Evolutionary conservation across 768 basidiomycete species (phyloP).

Genomic region (Amanita subjunquillea): DNA sequence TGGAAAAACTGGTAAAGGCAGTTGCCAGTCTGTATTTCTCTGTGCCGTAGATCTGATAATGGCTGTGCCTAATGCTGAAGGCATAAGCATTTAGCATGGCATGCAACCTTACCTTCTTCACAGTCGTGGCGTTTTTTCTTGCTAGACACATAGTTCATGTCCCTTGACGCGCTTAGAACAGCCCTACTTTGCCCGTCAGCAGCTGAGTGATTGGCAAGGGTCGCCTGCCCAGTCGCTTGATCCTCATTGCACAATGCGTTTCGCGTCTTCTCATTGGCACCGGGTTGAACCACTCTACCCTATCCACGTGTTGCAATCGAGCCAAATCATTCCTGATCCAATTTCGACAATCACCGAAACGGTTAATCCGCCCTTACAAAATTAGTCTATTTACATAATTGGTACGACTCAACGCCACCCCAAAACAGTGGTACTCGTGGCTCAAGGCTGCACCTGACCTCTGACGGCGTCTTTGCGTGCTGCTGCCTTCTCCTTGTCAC

Average conservation of each 20-base stretch:
- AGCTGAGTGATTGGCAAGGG: conserved; percentile 6
- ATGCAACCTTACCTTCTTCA: neutral
- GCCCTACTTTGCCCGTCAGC: neutral
- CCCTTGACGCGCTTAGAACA: neutral
- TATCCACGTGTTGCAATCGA: conserved; percentile 3
- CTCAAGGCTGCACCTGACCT: conserved; percentile 9
- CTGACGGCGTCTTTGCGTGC: conserved; percentile 31
- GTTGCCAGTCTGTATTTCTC: conserved; percentile 1
- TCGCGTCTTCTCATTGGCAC: neutral
- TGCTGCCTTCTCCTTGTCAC: conserved; percentile 64
- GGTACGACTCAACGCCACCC: neutral
- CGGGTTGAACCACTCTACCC: conserved; percentile 2
- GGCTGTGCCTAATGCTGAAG: neutral
- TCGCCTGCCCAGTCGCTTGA: conserved; percentile 1
- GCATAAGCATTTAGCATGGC: neutral
- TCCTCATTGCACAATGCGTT: neutral
- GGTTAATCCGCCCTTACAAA: conserved; percentile 4
- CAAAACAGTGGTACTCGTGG: neutral
- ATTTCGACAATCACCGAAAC: conserved; percentile 2
- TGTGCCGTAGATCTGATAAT: conserved; percentile 4
- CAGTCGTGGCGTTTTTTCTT: neutral
- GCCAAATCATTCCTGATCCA: conserved; percentile 5
- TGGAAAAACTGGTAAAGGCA: conserved; percentile 5
- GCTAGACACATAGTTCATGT: neutral
- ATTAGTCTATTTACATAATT: conserved; percentile 5